A percentile compares a stretch with the other conserved stretches of the same genome.
Evolutionary conservation across 2,329 filamentous ascomycete species (phyloP).

Genomic region (Penicillium sp.): DNA sequence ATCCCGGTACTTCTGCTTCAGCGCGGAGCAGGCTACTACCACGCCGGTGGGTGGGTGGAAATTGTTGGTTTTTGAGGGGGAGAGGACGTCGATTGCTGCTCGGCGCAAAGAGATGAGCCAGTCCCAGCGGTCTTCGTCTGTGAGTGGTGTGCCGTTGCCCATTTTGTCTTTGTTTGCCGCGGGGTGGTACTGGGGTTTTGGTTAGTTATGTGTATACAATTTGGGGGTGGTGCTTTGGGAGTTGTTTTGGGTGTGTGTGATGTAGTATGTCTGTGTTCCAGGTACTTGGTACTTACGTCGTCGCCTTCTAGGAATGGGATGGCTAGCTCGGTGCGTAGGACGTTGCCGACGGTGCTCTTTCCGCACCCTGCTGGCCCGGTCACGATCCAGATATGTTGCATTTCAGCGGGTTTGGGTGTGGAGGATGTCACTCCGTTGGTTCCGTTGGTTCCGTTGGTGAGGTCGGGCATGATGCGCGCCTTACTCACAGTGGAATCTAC

Average conservation of each 20-base stretch:
- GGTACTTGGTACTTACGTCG: slow-evolving; percentile 49
- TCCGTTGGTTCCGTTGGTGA: slow-evolving; percentile 9
- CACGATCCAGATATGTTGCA: slow-evolving; percentile 69
- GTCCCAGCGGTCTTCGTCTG: slow-evolving; percentile 92
- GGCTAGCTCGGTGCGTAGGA: slow-evolving; percentile 53
- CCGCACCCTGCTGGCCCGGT: slow-evolving; percentile 71
- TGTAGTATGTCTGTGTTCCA: neutral
- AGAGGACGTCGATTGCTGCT: slow-evolving; percentile 47
- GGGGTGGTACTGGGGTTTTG: slow-evolving; percentile 36
- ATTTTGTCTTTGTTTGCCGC: slow-evolving; percentile 82
- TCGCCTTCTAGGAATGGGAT: slow-evolving; percentile 70
- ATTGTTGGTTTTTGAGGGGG: slow-evolving; percentile 30
- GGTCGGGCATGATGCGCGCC: slow-evolving; percentile 15
- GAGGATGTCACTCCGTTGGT: slow-evolving; percentile 13
- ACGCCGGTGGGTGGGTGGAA: slow-evolving; percentile 57
- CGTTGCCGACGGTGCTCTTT: slow-evolving; percentile 65
- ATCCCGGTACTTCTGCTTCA: slow-evolving; percentile 96
- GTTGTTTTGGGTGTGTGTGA: neutral
- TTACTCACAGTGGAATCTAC: slow-evolving; percentile 19
- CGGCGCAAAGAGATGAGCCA: slow-evolving; percentile 77
- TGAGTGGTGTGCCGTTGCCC: slow-evolving; percentile 71
- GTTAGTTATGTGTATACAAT: neutral
- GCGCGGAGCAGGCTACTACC: slow-evolving; percentile 89
- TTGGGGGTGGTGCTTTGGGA: neutral
- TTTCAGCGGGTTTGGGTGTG: slow-evolving; percentile 8